Evolutionary conservation across 2,329 filamentous ascomycete genomes (phyloP), one percentile per base, ranked within the genome.

Genomic region (Claviceps sp.): DNA sequence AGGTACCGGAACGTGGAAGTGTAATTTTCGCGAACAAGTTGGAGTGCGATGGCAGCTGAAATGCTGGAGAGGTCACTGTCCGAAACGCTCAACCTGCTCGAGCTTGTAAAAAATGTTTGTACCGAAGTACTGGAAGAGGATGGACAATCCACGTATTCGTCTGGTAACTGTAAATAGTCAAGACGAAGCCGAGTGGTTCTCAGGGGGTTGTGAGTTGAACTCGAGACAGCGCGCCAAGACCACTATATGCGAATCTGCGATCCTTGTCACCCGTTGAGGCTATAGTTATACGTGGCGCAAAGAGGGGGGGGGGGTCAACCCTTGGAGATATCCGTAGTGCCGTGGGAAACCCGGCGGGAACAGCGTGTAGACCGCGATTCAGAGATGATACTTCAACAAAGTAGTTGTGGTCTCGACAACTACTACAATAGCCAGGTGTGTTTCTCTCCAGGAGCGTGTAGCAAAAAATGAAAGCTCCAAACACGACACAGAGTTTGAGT

Each of bases 261-360:
- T 42, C 43, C 37, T 44, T 44, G 37, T 50, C 47, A 36, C 44
- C 50, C n/a, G 29, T 34, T 37, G 47, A 44, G n/a, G 34, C 43
- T 50, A 36, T 52, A 47, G 34, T 38, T 50, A 36, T 52, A 47
- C 45, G 50, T 54, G 43, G 50, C 38, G 44, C 50, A 52, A 52
- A 39, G 23, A 17, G 17, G 50, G 17, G n/a, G 23, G 14, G 17
- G 50, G 17, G n/a, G n/a, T 44, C 39, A 22, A 37, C 26, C 20
- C 8, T 29, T 45, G 50, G 29, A 42, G 14, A 40, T 45, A 43
- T 39, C 34, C 43, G 20, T 34, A 29, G 4, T 45, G 3, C 22
- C 4, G 22, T 50, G 49, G 36, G 23, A 40, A 45, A 14, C 20
- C 42, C 17, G 36, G 34, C 22, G 7, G 3, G 11, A 39, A 46